A percentile compares a stretch with the other conserved stretches of the same genome.
phyloP scores from a whole-genome alignment of 2,329 filamentous ascomycete genomes.

The Penicillium sp. region DNA sequence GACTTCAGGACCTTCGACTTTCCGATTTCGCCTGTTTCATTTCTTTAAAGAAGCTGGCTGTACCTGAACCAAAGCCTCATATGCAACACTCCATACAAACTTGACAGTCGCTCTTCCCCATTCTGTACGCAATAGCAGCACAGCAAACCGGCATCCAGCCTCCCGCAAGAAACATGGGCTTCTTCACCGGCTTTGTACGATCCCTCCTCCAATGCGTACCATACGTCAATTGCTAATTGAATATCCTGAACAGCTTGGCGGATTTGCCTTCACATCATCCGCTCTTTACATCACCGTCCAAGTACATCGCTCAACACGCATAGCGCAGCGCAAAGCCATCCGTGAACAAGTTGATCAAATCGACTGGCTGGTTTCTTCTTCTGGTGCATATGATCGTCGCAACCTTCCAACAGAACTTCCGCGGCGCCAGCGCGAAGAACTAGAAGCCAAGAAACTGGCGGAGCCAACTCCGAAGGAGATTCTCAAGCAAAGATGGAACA shows the following conservation, averaged over 20 bases:
- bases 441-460: background rate
- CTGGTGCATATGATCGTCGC: constrained; percentile 39
- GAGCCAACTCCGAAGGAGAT: constrained; percentile 62
- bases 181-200: constrained; percentile 72
- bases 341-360: constrained; percentile 47
- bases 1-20: constrained; percentile 14
- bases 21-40: background rate
- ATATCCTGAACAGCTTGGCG: constrained; percentile 61
- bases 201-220: constrained; percentile 14
- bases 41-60: no score
- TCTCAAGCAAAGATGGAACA: constrained; percentile 77
- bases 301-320: constrained; percentile 69
- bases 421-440: constrained; percentile 13
- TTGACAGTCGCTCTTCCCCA: background rate
- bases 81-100: background rate
- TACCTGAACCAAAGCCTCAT: background rate
- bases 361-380: constrained; percentile 41
- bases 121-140: background rate
- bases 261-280: constrained; percentile 73
- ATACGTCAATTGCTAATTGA: constrained; percentile 6
- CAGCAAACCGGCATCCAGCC: background rate
- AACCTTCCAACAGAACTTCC: constrained; percentile 16
- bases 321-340: constrained; percentile 47
- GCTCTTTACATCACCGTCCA: constrained; percentile 72
- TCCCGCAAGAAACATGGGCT: constrained; percentile 60